Base-by-base conservation (phyloP, 345 rosid genomes). In the Gossypium bickii region DNA sequence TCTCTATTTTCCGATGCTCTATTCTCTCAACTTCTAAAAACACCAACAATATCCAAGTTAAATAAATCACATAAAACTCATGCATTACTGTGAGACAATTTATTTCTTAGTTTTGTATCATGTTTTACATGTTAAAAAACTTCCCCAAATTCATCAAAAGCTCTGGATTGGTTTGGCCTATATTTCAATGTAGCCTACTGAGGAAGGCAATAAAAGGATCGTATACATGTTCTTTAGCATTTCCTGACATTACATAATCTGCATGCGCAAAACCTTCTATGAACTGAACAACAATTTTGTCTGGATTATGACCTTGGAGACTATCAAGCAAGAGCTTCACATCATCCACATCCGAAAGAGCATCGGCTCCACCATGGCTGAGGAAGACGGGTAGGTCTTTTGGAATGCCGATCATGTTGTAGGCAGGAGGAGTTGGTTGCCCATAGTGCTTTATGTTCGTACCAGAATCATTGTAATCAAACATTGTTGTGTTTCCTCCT, bases 181-280 rank as follows among this genome's bases (percentile, higher is more conserved):
- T 1, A 11, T 45, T 45, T 45, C 49, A 45, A 10, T 45, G 49
- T 34, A 11, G 49, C 12, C 49, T 45, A 34, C 20, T n/a, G 10
- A 86, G 78, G 75, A 85, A 88, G 34, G 80, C 73, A 61, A 88
- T 71, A 12, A 85, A 68, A 80, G 89, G 83, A 61, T 84, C 81
- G 63, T 78, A 89, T 12, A 84, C 83, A 25, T 78, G 71, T 77
- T 84, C 74, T 45, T 74, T 81, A 38, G 88, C 90, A 80, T 79
- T 86, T 27, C 44, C 77, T 34, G 75, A 83, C 82, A 87, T 76
- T 9, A 86, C 78, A 71, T 72, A 85, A 57, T 86, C 92, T 0
- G 81, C 78, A 63, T 89, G 90, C 61, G 89, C 86, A 65, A 81
- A 84, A 27, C 77, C 71, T 0, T 57, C 67, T 34, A 70, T 74